Evolutionary conservation across 768 basidiomycete genomes (phyloP).

Genomic region (Podaxis rugospora): DNA sequence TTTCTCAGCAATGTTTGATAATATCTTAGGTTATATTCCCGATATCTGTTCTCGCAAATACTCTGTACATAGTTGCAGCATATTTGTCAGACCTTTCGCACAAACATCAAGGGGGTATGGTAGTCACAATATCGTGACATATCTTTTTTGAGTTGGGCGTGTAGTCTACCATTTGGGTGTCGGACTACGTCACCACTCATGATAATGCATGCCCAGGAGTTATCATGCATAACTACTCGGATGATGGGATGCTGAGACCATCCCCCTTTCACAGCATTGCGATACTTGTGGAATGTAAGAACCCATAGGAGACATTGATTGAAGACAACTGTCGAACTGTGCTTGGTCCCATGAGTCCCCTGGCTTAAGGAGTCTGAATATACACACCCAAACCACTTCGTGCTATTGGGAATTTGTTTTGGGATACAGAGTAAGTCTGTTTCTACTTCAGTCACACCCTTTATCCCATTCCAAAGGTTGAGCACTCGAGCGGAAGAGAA

Average conservation of each 20-base stretch:
- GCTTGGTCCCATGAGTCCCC: neutral
- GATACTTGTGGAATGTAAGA: neutral
- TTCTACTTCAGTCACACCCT: neutral
- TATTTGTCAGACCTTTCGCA: too few relatives aligned
- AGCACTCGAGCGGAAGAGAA: neutral
- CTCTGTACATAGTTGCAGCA: too few relatives aligned
- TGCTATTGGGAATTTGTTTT: neutral
- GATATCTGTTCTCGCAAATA: too few relatives aligned
- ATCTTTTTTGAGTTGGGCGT: too few relatives aligned
- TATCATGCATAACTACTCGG: neutral
- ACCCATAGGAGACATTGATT: neutral
- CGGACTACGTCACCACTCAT: neutral
- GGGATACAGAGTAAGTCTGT: neutral
- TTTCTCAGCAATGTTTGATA: too few relatives aligned
- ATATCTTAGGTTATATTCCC: too few relatives aligned
- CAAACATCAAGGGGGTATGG: too few relatives aligned
- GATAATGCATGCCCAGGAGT: neutral
- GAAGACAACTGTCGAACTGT: neutral
- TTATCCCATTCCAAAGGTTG: neutral
- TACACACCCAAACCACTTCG: slow-evolving; percentile 4
- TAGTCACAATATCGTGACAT: too few relatives aligned
- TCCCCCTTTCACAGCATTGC: neutral
- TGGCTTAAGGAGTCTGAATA: neutral
- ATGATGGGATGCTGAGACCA: neutral
- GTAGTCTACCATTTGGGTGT: too few relatives aligned